A percentile compares a stretch with the other conserved stretches of the same genome.
Evolutionary conservation across 2,329 filamentous ascomycete genomes (phyloP).

Genomic region (Sporothrix curviconia): DNA sequence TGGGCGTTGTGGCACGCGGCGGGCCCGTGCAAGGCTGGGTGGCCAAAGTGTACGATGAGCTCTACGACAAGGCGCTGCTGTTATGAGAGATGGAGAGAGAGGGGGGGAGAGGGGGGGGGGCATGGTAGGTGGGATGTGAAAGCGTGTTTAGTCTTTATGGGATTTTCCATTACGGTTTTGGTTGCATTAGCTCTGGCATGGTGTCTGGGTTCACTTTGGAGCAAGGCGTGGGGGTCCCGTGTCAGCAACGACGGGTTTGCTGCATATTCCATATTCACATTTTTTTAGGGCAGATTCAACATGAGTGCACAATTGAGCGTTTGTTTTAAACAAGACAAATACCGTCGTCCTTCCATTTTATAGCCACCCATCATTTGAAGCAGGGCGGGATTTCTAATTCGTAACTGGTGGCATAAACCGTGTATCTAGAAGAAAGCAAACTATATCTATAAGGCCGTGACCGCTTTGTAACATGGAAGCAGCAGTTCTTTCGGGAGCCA

Average conservation of each 20-base stretch:
- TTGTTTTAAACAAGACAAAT: too few species aligned
- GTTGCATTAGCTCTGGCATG: too few species aligned
- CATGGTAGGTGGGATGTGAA: too few species aligned
- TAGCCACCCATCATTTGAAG: not conserved
- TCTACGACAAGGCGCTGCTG: conserved; percentile 40
- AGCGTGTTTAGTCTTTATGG: not conserved
- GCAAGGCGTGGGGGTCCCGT: conserved; percentile 1
- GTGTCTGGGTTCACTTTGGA: conserved; percentile 3
- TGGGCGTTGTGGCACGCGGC: conserved; percentile 69
- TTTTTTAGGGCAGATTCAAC: too few species aligned
- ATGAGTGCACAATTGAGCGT: too few species aligned
- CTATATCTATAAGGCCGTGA: conserved; percentile 2
- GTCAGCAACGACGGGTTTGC: not conserved
- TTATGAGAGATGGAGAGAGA: conserved; percentile 6
- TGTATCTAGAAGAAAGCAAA: conserved; percentile 6
- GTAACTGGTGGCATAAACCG: not conserved
- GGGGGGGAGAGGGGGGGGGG: too few species aligned
- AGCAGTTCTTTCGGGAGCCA: too few species aligned
- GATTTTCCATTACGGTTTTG: not conserved
- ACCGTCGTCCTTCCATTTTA: not conserved
- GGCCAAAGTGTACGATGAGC: conserved; percentile 68
- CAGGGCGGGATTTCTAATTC: too few species aligned
- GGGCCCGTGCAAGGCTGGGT: conserved; percentile 72
- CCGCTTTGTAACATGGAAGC: too few species aligned
- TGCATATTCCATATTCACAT: too few species aligned